Base-by-base conservation (phyloP, 805 yeast species). In the Yarrowia sp. region DNA sequence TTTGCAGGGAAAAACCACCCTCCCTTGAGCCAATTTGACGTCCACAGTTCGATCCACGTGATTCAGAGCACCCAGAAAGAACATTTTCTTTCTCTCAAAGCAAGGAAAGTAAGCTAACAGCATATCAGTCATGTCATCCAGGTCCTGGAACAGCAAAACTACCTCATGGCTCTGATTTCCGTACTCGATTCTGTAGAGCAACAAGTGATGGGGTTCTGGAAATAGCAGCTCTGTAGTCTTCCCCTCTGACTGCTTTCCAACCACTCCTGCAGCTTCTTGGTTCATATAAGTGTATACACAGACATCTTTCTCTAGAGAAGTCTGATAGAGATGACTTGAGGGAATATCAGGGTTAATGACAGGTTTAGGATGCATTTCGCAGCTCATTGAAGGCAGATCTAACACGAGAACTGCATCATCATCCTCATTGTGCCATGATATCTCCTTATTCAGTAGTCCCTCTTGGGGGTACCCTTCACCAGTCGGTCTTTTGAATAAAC, bases 1-100 rank as follows among this genome's bases (percentile, higher is more conserved):
- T 2, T 43, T 30, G 40, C 64, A 42, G 10, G 64, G 64, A 17
- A 7, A 46, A 0, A 58, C 49, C 2, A 58, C 50, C 8, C 64
- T 24, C 4, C 64, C 64, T 30, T 58, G 64, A 3, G 50, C 43
- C 14, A 58, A 9, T 13, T 33, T 42, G 3, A 58, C 64, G 17
- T 58, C 64, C 50, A 58, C 50, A n/a, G 49, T 42, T 33, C 64
- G 5, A 15, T 58, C 64, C 19, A 58, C 50, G 17, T 58, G 64
- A 19, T 58, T 58, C 14, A 58, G 33, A 17, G 30, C 64, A 3
- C 64, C 64, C 12, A 58, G 40, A 17, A 43, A 33, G n/a, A 58
- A 13, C 33, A 42, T 2, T 12, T 58, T 24, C 13, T 43, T 33
- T 7, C 64, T 39, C 9, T 58, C 64, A 17, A 58, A 58, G 19